Conservation (phyloP, 2,329 filamentous ascomycete genomes). For the Fusarium setosum region DNA sequence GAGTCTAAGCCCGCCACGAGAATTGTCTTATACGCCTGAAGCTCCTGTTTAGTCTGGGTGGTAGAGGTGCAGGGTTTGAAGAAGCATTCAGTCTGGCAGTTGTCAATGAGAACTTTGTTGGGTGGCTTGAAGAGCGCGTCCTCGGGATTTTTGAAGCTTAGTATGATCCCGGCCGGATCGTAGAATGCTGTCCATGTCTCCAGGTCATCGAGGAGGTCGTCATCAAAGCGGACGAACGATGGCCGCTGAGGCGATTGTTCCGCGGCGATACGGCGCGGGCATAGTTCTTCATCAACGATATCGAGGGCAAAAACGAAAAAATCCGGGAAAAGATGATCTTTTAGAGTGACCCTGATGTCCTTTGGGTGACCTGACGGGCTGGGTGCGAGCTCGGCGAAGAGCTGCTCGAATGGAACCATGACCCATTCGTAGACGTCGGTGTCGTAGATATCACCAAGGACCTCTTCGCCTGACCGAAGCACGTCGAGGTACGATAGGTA, state of each 20-base stretch:
- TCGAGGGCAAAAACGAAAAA: conserved; percentile 33
- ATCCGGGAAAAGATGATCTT: conserved; percentile 31
- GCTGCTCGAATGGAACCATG: conserved; percentile 24
- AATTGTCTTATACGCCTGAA: conserved; percentile 27
- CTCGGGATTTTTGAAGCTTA: conserved; percentile 26
- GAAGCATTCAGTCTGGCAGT: conserved; percentile 30
- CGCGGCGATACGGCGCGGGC: conserved; percentile 10
- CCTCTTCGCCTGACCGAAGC: conserved; percentile 30
- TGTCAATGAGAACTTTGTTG: conserved; percentile 30
- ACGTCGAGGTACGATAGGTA: conserved; percentile 29
- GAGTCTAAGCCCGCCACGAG: conserved; percentile 13
- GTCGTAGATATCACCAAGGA: conserved; percentile 25
- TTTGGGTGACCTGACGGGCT: not conserved
- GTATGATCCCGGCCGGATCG: conserved; percentile 27
- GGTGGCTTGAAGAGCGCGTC: conserved; percentile 38
- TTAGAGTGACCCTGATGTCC: conserved; percentile 23
- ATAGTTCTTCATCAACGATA: conserved; percentile 25
- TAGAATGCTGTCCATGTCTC: conserved; percentile 38
- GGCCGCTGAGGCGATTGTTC: conserved; percentile 11
- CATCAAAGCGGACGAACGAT: conserved; percentile 24
- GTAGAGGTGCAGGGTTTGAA: conserved; percentile 33
- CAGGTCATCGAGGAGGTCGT: conserved; percentile 33
- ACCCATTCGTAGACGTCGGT: conserved; percentile 35
- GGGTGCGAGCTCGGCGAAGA: conserved; percentile 36
- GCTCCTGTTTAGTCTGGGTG: conserved; percentile 22